phyloP scores from a whole-genome alignment of 2,329 filamentous ascomycete species.

The Cytospora mali region DNA sequence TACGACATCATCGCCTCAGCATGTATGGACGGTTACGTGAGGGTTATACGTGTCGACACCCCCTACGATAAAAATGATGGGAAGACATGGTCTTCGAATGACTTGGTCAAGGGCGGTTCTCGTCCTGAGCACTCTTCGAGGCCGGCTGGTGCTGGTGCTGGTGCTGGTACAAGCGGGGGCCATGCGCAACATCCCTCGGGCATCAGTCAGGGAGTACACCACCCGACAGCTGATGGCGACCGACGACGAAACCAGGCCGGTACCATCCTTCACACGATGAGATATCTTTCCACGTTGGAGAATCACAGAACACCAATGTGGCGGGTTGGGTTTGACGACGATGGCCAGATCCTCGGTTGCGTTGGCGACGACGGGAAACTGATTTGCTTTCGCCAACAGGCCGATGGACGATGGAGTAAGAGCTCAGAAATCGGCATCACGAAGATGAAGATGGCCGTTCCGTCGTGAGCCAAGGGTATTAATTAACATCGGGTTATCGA shows the following conservation, averaged over 20 bases:
- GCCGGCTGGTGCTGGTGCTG: constrained; percentile 18
- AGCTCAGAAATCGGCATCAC: constrained; percentile 62
- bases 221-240: constrained; percentile 50
- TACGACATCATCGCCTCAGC: constrained; percentile 91
- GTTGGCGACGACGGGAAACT: constrained; percentile 75
- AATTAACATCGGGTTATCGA: not conserved
- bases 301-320: constrained; percentile 72
- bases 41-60: constrained; percentile 82
- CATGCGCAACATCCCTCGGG: constrained; percentile 47
- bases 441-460: constrained; percentile 56
- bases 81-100: constrained; percentile 52
- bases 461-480: constrained; percentile 35
- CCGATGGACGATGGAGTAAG: constrained; percentile 60
- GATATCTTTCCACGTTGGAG: constrained; percentile 67
- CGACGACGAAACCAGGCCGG: constrained; percentile 62
- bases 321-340: constrained; percentile 71
- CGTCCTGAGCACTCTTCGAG: constrained; percentile 23
- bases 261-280: constrained; percentile 64
- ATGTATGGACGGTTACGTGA: constrained; percentile 86
- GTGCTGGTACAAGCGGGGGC: constrained; percentile 16
- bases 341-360: constrained; percentile 73
- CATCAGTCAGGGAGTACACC: constrained; percentile 56
- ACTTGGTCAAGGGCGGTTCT: constrained; percentile 44
- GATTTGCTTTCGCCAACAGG: constrained; percentile 62
- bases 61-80: constrained; percentile 50